phyloP scores from a whole-genome alignment of 2,329 filamentous ascomycete genomes.

The Colletotrichum gloeosporioides region DNA sequence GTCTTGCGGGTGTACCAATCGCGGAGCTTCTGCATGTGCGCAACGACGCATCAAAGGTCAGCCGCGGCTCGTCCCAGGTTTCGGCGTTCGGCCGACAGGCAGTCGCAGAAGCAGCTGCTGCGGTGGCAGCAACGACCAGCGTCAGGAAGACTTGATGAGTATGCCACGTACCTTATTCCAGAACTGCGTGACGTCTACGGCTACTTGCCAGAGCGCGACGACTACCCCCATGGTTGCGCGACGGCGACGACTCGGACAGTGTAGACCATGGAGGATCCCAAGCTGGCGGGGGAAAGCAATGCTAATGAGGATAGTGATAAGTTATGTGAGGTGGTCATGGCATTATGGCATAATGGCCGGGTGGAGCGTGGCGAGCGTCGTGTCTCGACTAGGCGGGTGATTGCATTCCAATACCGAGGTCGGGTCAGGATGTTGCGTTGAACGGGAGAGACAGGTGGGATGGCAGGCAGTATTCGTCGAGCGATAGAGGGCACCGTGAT shows the following conservation, averaged over 20 bases:
- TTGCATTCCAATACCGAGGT: conserved; percentile 15
- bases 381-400: conserved; percentile 1
- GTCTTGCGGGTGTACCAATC: conserved; percentile 72
- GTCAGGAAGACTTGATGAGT: not conserved
- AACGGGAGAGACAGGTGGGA: not conserved
- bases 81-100: not conserved
- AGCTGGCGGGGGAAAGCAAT: conserved; percentile 9
- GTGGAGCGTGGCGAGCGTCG: conserved; percentile 7
- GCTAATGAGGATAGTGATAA: conserved; percentile 15
- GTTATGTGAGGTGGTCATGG: conserved; percentile 6
- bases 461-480: not conserved
- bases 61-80: not conserved
- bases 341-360: conserved; percentile 18
- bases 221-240: conserved; percentile 44
- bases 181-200: conserved; percentile 66
- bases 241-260: conserved; percentile 1
- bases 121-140: not conserved
- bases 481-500: not conserved
- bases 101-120: not conserved
- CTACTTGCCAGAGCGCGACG: conserved; percentile 59
- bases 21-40: conserved; percentile 63
- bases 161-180: conserved; percentile 61
- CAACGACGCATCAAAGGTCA: not conserved
- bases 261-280: conserved; percentile 17
- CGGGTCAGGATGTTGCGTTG: not conserved